Conservation (phyloP, 768 basidiomycete species). For the Hygrocybe punicea region DNA sequence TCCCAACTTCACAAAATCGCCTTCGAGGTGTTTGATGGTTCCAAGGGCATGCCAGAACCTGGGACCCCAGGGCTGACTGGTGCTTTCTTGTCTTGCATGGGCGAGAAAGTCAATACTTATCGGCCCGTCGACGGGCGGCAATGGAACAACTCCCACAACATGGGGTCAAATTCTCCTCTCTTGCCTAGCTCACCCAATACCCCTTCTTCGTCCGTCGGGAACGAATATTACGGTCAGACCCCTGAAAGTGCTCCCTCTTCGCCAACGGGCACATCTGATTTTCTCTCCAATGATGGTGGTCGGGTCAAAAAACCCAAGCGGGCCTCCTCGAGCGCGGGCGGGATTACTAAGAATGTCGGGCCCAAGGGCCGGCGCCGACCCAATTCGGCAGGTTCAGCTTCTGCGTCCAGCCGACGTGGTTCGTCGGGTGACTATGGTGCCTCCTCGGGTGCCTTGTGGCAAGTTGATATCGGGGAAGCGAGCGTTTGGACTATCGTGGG, state of each 20-base stretch:
- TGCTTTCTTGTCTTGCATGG: conserved; percentile 86
- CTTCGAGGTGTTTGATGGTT: conserved; percentile 81
- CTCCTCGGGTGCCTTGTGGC: conserved; percentile 79
- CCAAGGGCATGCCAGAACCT: conserved; percentile 65
- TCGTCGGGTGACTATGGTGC: conserved; percentile 64
- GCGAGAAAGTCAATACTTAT: conserved; percentile 90
- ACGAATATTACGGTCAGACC: conserved; percentile 64
- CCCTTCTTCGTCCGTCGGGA: conserved; percentile 48
- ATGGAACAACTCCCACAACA: conserved; percentile 55
- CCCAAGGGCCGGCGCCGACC: conserved; percentile 66
- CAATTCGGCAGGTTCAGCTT: conserved; percentile 65
- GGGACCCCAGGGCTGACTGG: conserved; percentile 77
- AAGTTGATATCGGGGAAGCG: conserved; percentile 88
- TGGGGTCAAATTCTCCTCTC: conserved; percentile 51
- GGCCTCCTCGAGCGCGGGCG: conserved; percentile 69
- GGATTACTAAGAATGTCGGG: conserved; percentile 46
- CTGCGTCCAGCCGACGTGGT: conserved; percentile 63
- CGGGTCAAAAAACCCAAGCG: conserved; percentile 77
- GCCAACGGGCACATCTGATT: conserved; percentile 61
- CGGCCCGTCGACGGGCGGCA: conserved; percentile 78
- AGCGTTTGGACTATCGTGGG: conserved; percentile 95
- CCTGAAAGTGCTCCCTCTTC: conserved; percentile 67
- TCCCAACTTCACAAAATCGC: conserved; percentile 95
- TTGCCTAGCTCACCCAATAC: conserved; percentile 69
- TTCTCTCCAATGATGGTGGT: conserved; percentile 77